Conservation (phyloP, 1,284 basidiomycete species). For the Boletus semigastroideus region DNA sequence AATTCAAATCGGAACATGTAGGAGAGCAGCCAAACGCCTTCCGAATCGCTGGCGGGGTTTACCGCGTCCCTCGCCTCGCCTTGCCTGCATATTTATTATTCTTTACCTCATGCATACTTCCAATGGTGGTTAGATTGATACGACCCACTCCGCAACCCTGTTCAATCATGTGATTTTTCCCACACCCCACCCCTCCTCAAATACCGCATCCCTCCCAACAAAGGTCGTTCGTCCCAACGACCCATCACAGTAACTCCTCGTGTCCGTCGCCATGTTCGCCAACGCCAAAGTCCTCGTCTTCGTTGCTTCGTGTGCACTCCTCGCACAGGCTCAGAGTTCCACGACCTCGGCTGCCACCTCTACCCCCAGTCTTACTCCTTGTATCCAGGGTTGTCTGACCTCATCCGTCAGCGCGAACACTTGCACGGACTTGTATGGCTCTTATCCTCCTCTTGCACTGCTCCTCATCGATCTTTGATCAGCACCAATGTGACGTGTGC, state of each 20-base stretch:
- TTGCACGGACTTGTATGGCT: constrained; percentile 21
- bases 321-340: constrained; percentile 17
- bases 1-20: no score
- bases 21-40: no score
- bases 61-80: no score
- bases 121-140: no score
- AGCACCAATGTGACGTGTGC: constrained; percentile 24
- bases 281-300: constrained; percentile 14
- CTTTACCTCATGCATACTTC: no score
- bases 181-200: constrained; percentile 15
- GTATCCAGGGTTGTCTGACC: constrained; percentile 13
- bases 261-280: constrained; percentile 15
- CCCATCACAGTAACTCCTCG: no score
- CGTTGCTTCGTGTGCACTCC: constrained; percentile 16
- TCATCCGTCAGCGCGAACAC: not conserved
- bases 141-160: no score
- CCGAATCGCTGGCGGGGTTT: no score
- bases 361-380: not conserved
- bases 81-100: no score
- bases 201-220: constrained; percentile 1
- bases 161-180: constrained; percentile 16
- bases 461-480: not conserved
- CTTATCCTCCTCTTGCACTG: not conserved
- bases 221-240: not conserved
- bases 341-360: not conserved